Base-by-base conservation (phyloP, 306 rosid genomes). In the Cicer yamashitae region DNA sequence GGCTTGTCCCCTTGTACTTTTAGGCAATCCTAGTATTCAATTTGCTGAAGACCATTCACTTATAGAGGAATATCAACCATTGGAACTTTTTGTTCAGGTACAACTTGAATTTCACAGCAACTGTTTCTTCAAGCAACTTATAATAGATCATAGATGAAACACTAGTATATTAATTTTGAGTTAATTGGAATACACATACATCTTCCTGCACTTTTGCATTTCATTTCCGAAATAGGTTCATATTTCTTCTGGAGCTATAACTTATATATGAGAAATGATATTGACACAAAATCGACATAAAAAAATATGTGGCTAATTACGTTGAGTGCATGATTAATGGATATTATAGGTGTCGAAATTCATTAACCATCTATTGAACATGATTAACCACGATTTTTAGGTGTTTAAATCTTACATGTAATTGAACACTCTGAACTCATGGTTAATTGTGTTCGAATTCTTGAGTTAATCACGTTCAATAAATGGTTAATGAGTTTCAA, bases 1-100 rank as follows among this genome's bases (percentile, higher is more conserved):
- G 97, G 90, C 96, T 12, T 96, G 98, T 74, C 99, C 98, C 82
- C 88, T 96, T 48, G 56, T 85, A 43, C 82, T 92, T 80, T 86
- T 96, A 68, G 91, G 91, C 75, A 92, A 89, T 82, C 96, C 88
- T 1, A 47, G 74, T 85, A 77, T 81, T 67, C 90, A 83, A 52
- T 67, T 81, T 65, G 17, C 84, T 12, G 87, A 86, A 70, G 86
- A 87, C 60, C 85, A 75, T 76, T 60, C 85, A 17, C 84, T 85
- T 52, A 57, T 70, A 77, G 87, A 82, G 86, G 88, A 83, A 70
- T 83, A 77, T 79, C 79, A 70, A 73, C 92, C 86, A 10, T 65
- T 88, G 68, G 90, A 92, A 79, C 91, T 96, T 76, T 90, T 85
- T 48, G 75, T 89, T 82, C 91, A 96, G 99, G 98, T 96, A 90